phyloP scores from a whole-genome alignment of 2,329 filamentous ascomycete genomes.

The Coniochaeta prunicola region DNA sequence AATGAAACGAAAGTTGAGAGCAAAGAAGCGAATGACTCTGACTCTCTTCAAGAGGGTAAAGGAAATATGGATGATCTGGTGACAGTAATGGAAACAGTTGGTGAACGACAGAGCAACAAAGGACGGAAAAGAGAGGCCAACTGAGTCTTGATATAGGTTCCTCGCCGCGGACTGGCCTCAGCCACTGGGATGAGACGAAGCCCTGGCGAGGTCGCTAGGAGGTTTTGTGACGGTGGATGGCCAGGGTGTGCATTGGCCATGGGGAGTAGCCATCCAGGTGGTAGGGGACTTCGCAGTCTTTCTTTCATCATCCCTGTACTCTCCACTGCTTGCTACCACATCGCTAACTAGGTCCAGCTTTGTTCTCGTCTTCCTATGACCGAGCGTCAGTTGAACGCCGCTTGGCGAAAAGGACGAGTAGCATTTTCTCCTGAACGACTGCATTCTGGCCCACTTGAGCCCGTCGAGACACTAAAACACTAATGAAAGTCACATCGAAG shows the following conservation, averaged over 20 bases:
- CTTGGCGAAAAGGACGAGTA: neutral
- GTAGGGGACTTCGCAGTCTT: neutral
- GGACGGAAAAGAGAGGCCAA: neutral
- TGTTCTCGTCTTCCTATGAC: neutral
- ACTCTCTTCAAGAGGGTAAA: conserved; percentile 23
- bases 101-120: conserved; percentile 9
- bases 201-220: neutral
- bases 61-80: conserved; percentile 16
- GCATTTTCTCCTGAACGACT: neutral
- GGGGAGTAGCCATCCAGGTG: neutral
- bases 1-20: conserved; percentile 24
- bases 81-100: conserved; percentile 12
- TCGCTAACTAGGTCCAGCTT: neutral
- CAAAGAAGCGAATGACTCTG: conserved; percentile 54
- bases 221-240: neutral
- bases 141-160: conserved; percentile 2
- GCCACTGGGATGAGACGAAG: neutral
- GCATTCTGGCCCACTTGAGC: neutral
- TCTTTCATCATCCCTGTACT: neutral
- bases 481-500: neutral
- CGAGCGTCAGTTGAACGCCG: neutral
- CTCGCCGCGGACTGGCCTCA: neutral
- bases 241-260: neutral
- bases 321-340: neutral
- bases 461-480: neutral